Evolutionary conservation across 495 filamentous ascomycete genomes (phyloP).

Genomic region (Aspergillus hancockii): DNA sequence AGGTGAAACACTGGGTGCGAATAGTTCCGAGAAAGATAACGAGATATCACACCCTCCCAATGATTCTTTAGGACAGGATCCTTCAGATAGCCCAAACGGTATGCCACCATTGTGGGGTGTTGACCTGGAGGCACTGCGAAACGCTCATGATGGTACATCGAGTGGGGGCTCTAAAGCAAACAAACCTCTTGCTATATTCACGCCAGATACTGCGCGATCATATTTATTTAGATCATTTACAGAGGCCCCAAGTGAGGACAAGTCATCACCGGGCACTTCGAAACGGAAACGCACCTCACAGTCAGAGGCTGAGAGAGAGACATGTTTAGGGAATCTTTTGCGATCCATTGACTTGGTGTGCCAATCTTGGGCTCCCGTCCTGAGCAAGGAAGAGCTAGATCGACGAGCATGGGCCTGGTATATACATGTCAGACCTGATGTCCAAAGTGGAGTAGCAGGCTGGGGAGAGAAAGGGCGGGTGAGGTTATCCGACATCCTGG

Average conservation of each 20-base stretch:
- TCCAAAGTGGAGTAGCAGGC: conserved; percentile 68
- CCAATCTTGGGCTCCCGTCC: conserved; percentile 62
- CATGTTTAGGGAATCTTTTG: conserved; percentile 66
- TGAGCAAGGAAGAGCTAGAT: conserved; percentile 65
- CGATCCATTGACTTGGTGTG: conserved; percentile 68
- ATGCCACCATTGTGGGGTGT: conserved; percentile 71
- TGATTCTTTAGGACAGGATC: conserved; percentile 19
- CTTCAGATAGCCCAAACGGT: conserved; percentile 14
- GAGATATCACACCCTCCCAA: neutral
- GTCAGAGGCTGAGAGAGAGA: conserved; percentile 33
- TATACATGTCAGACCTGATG: conserved; percentile 67
- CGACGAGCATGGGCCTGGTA: conserved; percentile 81
- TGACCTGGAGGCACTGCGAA: conserved; percentile 67
- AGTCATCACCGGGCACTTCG: conserved; percentile 22
- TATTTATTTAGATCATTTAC: conserved; percentile 42
- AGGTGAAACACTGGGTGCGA: conserved; percentile 29
- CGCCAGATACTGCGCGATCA: conserved; percentile 56
- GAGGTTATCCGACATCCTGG: conserved; percentile 64
- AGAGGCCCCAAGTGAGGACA: conserved; percentile 4
- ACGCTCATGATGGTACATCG: conserved; percentile 24
- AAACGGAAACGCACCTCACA: conserved; percentile 47
- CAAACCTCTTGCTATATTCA: conserved; percentile 61
- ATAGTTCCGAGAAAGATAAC: conserved; percentile 8
- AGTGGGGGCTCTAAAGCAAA: conserved; percentile 6
- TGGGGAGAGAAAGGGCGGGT: conserved; percentile 81